Conservation (phyloP, 148 eudicot species). For the Persicaria maculosa region DNA sequence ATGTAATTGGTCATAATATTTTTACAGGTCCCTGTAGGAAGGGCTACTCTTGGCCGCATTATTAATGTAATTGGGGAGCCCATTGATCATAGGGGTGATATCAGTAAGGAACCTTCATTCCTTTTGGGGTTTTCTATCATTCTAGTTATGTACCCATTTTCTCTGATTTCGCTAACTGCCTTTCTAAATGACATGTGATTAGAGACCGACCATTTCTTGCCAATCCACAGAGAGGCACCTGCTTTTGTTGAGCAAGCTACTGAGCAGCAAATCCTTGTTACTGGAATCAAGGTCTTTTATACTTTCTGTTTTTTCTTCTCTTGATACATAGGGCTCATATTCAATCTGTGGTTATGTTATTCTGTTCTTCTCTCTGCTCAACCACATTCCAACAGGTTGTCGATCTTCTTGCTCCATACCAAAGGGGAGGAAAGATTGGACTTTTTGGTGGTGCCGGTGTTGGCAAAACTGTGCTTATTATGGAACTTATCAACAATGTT, state of each 20-base stretch:
- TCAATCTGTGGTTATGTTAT: not conserved
- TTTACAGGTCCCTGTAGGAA: slow-evolving; percentile 88
- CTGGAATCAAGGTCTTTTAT: slow-evolving; percentile 76
- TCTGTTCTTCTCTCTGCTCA: not conserved
- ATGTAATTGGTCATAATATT: not conserved
- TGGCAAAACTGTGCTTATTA: slow-evolving; percentile 73
- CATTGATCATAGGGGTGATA: slow-evolving; percentile 76
- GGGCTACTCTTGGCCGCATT: slow-evolving; percentile 95
- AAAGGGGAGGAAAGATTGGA: slow-evolving; percentile 92
- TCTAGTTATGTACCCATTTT: not conserved
- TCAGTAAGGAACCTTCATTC: slow-evolving; percentile 47
- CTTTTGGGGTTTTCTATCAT: not conserved
- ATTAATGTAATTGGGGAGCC: slow-evolving; percentile 97
- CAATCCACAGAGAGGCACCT: slow-evolving; percentile 95
- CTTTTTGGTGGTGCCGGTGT: slow-evolving; percentile 64
- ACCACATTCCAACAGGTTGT: slow-evolving; percentile 41
- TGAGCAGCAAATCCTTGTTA: slow-evolving; percentile 89
- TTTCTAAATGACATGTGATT: slow-evolving; percentile 13
- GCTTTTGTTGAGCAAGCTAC: slow-evolving; percentile 98
- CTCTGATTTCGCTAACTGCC: not conserved
- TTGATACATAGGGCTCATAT: not conserved
- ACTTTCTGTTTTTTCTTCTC: not conserved
- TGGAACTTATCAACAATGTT: slow-evolving; percentile 83
- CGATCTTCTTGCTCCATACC: slow-evolving; percentile 92
- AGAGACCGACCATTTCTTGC: slow-evolving; percentile 86